Conservation (phyloP, 2,329 filamentous ascomycete genomes). For the Cordyceps farinosa region DNA sequence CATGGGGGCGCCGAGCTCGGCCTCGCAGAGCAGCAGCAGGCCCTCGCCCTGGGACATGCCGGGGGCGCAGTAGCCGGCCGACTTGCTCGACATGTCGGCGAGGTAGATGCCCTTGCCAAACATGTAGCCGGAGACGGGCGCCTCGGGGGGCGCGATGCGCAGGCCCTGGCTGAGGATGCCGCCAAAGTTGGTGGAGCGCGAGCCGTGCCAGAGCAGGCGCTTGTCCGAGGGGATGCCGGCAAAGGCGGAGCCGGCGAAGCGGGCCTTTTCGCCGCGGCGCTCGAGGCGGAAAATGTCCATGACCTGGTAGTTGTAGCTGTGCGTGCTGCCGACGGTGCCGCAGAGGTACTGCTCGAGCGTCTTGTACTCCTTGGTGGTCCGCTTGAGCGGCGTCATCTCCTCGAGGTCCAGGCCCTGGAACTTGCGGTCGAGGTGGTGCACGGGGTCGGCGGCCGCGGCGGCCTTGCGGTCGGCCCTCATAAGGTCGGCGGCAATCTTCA, state of each 20-base stretch:
- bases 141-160: conserved; percentile 83
- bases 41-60: conserved; percentile 63
- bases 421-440: conserved; percentile 68
- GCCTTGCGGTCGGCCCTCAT: conserved; percentile 60
- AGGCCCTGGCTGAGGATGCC: conserved; percentile 85
- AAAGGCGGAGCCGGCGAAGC: conserved; percentile 59
- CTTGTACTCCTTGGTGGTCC: conserved; percentile 57
- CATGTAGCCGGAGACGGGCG: conserved; percentile 78
- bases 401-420: conserved; percentile 68
- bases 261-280: conserved; percentile 65
- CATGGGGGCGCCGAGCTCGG: conserved; percentile 70
- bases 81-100: conserved; percentile 81
- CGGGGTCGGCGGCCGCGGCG: conserved; percentile 40
- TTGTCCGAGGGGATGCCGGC: conserved; percentile 59
- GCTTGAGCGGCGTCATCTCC: conserved; percentile 70
- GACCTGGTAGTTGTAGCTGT: conserved; percentile 57
- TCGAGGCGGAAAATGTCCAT: conserved; percentile 80
- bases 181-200: conserved; percentile 76
- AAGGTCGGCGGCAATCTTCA: conserved; percentile 77
- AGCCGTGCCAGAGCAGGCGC: conserved; percentile 84
- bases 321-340: conserved; percentile 64
- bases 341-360: conserved; percentile 65
- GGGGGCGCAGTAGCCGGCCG: conserved; percentile 70
- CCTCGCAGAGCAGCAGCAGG: conserved; percentile 78
- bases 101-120: conserved; percentile 89